Conservation (phyloP, 441 rosid species). For the Adansonia rubrostipa region DNA sequence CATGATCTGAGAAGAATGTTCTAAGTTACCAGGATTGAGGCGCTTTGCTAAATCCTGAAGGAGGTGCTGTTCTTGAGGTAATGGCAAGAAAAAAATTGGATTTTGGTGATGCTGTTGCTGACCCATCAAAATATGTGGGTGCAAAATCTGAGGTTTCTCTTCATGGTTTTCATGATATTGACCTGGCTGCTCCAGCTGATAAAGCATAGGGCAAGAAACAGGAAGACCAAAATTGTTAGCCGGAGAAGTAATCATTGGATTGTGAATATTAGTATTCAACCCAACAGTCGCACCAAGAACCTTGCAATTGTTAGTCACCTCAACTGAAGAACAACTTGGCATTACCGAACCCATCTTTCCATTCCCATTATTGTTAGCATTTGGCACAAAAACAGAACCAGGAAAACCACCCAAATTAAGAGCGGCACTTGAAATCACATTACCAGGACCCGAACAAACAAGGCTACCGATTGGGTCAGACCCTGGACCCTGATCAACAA, state of each 20-base stretch:
- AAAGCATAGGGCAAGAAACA: conserved; percentile 31
- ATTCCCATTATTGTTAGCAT: not conserved
- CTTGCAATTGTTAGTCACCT: conserved; percentile 22
- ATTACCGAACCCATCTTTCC: conserved; percentile 31
- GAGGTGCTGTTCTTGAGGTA: conserved; percentile 38
- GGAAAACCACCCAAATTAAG: conserved; percentile 35
- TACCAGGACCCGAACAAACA: conserved; percentile 22
- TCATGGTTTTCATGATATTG: conserved; percentile 36
- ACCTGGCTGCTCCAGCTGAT: conserved; percentile 36
- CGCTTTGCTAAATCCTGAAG: conserved; percentile 52
- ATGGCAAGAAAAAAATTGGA: conserved; percentile 45
- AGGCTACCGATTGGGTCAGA: conserved; percentile 34
- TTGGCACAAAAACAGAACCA: conserved; percentile 32
- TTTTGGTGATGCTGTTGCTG: conserved; percentile 46
- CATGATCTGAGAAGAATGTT: conserved; percentile 36
- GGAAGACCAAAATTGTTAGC: conserved; percentile 33
- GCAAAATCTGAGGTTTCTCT: conserved; percentile 49
- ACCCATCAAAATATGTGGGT: conserved; percentile 40
- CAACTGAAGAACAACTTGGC: conserved; percentile 32
- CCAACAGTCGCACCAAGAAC: conserved; percentile 17
- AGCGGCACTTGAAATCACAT: conserved; percentile 26
- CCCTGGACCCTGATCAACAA: conserved; percentile 39
- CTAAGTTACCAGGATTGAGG: conserved; percentile 42
- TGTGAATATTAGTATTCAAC: conserved; percentile 24
- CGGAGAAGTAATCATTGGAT: conserved; percentile 33